Percentiles rank a stretch among this genome's conserved stretches.
These are phyloP conservation scores for Cercospora berteroae DNA, from an alignment of 2,329 filamentous ascomycete species.

Conservation along the genomic window DNA sequence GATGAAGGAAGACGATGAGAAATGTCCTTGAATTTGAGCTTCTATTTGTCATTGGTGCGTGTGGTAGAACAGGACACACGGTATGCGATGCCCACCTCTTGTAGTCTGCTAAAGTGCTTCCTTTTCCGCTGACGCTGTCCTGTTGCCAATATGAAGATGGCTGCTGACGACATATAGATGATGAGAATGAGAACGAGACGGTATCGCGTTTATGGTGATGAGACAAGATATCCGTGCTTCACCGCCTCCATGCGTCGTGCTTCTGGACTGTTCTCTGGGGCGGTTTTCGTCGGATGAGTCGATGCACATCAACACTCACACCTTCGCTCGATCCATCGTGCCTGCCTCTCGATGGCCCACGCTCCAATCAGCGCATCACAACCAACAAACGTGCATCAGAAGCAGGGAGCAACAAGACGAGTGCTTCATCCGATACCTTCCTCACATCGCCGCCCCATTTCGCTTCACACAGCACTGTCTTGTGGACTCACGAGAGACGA, in stretches of 20 bases:
- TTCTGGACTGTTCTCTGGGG: too few species aligned
- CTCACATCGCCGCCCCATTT: background rate
- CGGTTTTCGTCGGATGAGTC: background rate
- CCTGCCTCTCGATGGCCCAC: background rate
- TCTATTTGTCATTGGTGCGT: background rate
- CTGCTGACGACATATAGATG: background rate
- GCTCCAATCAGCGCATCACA: background rate
- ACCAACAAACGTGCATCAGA: background rate
- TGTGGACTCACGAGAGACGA: background rate
- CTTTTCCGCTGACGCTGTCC: background rate
- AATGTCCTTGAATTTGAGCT: background rate
- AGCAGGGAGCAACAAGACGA: background rate
- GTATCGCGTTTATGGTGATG: background rate
- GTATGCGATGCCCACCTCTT: background rate
- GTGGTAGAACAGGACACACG: conserved; percentile 4
- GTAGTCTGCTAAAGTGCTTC: background rate
- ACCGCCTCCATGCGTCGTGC: too few species aligned
- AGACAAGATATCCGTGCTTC: background rate
- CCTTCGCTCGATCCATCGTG: background rate
- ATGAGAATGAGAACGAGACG: background rate
- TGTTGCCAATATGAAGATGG: background rate
- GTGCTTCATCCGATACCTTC: background rate
- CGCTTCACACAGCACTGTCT: background rate
- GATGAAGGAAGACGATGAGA: background rate
- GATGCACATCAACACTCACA: background rate